Evolutionary conservation across 805 yeast species (phyloP).

Genomic region (Ogataea paraovalis): DNA sequence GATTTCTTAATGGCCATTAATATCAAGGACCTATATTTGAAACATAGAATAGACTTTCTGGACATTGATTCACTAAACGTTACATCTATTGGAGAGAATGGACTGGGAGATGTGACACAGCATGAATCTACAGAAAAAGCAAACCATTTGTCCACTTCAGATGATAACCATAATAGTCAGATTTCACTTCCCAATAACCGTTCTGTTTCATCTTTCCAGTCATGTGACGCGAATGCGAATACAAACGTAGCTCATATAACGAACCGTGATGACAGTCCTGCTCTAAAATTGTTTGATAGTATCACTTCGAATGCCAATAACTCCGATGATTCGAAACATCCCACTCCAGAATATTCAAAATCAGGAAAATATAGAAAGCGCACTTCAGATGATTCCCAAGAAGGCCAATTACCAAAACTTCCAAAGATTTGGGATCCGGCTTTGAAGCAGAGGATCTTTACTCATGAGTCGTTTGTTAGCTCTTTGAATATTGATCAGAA

Average conservation of each 20-base stretch:
- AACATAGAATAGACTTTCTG: not conserved
- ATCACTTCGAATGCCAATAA: not conserved
- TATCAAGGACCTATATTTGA: not conserved
- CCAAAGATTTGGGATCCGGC: slow-evolving; percentile 1
- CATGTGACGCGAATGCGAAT: no score
- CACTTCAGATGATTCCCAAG: not conserved
- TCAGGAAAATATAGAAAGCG: not conserved
- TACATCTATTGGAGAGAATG: not conserved
- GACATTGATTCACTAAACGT: not conserved
- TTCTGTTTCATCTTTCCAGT: no score
- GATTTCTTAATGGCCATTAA: not conserved
- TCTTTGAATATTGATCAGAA: slow-evolving; percentile 28
- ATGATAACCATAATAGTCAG: no score
- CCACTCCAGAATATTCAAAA: not conserved
- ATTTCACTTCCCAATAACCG: no score
- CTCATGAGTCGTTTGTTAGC: slow-evolving; percentile 4
- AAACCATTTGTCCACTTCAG: no score
- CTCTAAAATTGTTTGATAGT: not conserved
- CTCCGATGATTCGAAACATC: not conserved
- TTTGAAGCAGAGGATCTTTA: slow-evolving; percentile 19
- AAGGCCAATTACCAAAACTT: not conserved
- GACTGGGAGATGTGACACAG: no score
- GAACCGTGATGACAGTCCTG: no score
- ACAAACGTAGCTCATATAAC: no score
- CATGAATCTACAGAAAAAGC: no score